These are phyloP conservation scores for Malassezia restricta DNA, from an alignment of 1,284 basidiomycete genomes.

Conservation along the genomic window DNA sequence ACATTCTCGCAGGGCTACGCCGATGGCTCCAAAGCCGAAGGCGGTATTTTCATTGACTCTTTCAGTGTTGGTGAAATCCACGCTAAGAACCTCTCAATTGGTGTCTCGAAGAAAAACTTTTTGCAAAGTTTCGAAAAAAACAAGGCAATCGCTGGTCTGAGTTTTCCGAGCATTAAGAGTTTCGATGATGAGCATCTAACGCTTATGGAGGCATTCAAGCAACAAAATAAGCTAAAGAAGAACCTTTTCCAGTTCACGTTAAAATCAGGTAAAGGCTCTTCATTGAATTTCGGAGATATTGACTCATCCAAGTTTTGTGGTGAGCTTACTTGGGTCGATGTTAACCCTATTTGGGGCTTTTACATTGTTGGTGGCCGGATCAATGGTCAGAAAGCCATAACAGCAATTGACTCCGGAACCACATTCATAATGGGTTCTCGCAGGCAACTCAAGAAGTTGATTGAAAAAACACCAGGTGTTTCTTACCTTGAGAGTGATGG, in stretches of 20 bases:
- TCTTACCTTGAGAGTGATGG: slow-evolving; percentile 24
- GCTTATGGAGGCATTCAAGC: slow-evolving; percentile 24
- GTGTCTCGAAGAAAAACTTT: slow-evolving; percentile 24
- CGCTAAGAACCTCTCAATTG: slow-evolving; percentile 43
- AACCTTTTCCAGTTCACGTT: slow-evolving; percentile 52
- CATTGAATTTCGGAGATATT: slow-evolving; percentile 53
- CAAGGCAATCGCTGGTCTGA: slow-evolving; percentile 46
- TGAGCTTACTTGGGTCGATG: slow-evolving; percentile 47
- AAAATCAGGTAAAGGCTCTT: slow-evolving; percentile 47
- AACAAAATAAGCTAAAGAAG: slow-evolving; percentile 21
- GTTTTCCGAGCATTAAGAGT: slow-evolving; percentile 24
- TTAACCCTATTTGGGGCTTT: slow-evolving; percentile 39
- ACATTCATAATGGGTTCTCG: slow-evolving; percentile 48
- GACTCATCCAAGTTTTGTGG: slow-evolving; percentile 24
- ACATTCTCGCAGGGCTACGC: slow-evolving; percentile 52
- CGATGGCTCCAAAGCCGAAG: slow-evolving; percentile 53
- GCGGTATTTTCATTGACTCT: slow-evolving; percentile 52
- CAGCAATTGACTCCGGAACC: slow-evolving; percentile 54
- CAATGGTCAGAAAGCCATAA: slow-evolving; percentile 40
- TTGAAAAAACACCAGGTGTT: slow-evolving; percentile 49
- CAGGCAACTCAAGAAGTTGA: slow-evolving; percentile 47
- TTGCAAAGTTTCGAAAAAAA: slow-evolving; percentile 15
- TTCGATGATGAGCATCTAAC: slow-evolving; percentile 25
- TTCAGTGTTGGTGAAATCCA: slow-evolving; percentile 47
- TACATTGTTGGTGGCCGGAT: slow-evolving; percentile 33